These are phyloP conservation scores for Pistacia vera DNA, from an alignment of 345 rosid genomes.

Conservation along the genomic window DNA sequence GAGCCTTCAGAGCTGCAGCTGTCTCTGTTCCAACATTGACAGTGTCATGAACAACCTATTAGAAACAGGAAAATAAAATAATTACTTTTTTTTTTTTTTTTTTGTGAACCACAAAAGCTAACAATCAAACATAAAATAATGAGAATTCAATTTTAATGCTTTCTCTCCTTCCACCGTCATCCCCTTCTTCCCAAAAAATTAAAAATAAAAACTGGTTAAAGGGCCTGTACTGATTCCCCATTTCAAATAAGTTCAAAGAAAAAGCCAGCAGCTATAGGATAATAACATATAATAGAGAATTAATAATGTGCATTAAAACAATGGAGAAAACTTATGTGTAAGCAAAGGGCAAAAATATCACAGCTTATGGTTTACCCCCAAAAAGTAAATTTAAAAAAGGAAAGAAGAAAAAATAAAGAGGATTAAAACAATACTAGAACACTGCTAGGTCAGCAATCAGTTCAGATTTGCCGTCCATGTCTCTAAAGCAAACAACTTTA, in stretches of 20 bases:
- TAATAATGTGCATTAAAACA: not conserved
- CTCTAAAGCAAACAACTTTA: not conserved
- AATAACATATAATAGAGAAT: not conserved
- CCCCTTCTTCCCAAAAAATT: not conserved
- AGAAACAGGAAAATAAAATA: slow-evolving; percentile 7
- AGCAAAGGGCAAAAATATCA: not conserved
- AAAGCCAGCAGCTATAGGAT: not conserved
- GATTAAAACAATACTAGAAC: not conserved
- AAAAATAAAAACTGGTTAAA: not conserved
- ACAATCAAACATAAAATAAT: not conserved
- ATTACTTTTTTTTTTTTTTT: slow-evolving; percentile 11
- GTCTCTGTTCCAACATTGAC: slow-evolving; percentile 87
- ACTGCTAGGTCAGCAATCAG: not conserved
- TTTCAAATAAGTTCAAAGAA: not conserved
- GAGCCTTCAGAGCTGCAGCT: slow-evolving; percentile 87
- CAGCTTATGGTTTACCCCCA: not conserved
- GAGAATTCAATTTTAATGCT: not conserved
- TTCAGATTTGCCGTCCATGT: not conserved
- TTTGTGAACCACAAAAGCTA: not conserved
- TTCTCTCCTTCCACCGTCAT: not conserved
- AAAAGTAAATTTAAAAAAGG: too few relatives aligned
- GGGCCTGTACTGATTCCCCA: not conserved
- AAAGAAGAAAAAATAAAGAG: not conserved
- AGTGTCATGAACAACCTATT: slow-evolving; percentile 86
- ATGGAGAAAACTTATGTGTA: too few relatives aligned